A percentile compares a stretch with the other conserved stretches of the same genome.
Conservation (phyloP, 805 yeast species). For the Saccharomycopsis oosterbeekiorum region DNA sequence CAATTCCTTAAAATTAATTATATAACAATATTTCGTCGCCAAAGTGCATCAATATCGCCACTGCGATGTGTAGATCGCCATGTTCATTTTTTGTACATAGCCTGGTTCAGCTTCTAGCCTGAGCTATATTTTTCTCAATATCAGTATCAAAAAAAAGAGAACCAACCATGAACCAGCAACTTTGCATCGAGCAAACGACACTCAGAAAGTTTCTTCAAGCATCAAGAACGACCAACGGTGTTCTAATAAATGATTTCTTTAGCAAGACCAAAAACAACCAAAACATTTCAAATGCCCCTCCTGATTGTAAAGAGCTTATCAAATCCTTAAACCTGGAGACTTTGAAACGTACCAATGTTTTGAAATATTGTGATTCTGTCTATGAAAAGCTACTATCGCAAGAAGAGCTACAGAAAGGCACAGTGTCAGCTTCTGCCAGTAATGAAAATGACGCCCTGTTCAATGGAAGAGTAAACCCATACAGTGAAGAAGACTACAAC, state of each 20-base stretch:
- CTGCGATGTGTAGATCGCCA: too few relatives aligned
- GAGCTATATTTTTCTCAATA: too few relatives aligned
- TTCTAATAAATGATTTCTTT: neutral
- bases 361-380: neutral
- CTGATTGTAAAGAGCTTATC: neutral
- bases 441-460: neutral
- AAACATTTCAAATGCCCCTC: neutral
- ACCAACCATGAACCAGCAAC: neutral
- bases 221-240: neutral
- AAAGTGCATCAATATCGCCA: too few relatives aligned
- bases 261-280: neutral
- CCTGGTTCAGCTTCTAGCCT: too few relatives aligned
- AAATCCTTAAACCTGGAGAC: neutral
- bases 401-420: neutral
- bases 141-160: neutral
- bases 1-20: too few relatives aligned
- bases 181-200: neutral
- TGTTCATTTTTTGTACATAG: too few relatives aligned
- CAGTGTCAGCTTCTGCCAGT: too few relatives aligned
- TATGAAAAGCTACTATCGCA: neutral
- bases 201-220: neutral
- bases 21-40: too few relatives aligned
- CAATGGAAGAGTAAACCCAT: neutral
- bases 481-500: neutral
- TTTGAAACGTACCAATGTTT: neutral